Conservation (phyloP, 2,329 filamentous ascomycete species). For the Cladosporium halotolerans region DNA sequence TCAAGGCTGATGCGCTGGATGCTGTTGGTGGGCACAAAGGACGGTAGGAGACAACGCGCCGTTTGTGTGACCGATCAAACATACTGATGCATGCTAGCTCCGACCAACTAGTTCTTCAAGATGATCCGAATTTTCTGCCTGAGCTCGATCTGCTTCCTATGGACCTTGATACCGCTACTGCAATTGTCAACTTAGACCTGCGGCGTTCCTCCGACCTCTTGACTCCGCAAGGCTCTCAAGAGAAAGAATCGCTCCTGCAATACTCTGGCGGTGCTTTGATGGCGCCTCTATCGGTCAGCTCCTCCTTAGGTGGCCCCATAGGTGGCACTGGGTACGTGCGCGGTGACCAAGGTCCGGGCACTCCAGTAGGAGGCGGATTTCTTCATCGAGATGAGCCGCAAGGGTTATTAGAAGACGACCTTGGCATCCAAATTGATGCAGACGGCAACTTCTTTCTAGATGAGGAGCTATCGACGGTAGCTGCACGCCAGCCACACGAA, state of each 20-base stretch:
- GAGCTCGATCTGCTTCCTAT: slow-evolving; percentile 57
- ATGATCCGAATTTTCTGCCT: slow-evolving; percentile 76
- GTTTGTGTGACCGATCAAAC: background rate
- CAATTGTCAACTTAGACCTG: slow-evolving; percentile 41
- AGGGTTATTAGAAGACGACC: slow-evolving; percentile 20
- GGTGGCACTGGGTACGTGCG: slow-evolving; percentile 35
- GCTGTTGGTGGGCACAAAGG: slow-evolving; percentile 59
- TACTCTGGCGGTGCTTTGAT: slow-evolving; percentile 37
- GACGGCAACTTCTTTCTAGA: slow-evolving; percentile 48
- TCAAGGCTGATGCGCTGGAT: slow-evolving; percentile 59
- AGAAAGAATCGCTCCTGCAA: slow-evolving; percentile 19
- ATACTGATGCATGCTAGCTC: slow-evolving; percentile 45
- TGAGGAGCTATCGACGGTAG: slow-evolving; percentile 8
- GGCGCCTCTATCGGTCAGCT: slow-evolving; percentile 36
- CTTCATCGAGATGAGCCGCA: slow-evolving; percentile 38
- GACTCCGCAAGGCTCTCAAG: slow-evolving; percentile 31
- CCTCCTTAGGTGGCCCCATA: slow-evolving; percentile 33
- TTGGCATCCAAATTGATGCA: slow-evolving; percentile 53
- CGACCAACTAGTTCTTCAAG: slow-evolving; percentile 67
- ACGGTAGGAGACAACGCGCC: slow-evolving; percentile 47
- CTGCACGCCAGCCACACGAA: slow-evolving; percentile 13
- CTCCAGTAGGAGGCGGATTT: background rate
- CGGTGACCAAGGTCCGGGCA: slow-evolving; percentile 36
- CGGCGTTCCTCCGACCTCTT: slow-evolving; percentile 27
- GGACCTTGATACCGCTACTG: slow-evolving; percentile 41